Percentiles rank a stretch among this genome's conserved stretches.
Conservation (phyloP, 106 monocot species). For the Dendrobium catenatum region DNA sequence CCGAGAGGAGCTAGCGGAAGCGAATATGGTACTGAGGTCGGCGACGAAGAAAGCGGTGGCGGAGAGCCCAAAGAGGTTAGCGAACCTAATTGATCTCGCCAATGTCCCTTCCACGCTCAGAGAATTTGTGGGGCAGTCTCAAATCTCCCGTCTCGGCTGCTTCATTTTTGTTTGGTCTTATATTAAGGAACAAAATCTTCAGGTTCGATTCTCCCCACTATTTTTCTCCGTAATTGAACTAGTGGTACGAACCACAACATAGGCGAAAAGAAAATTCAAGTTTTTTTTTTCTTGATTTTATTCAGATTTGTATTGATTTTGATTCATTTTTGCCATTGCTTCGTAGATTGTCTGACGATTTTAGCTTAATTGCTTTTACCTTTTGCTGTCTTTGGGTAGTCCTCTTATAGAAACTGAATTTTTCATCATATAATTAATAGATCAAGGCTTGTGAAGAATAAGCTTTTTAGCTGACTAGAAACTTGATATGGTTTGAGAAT, state of each 20-base stretch:
- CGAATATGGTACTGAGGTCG: conserved; percentile 18
- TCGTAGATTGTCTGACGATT: not conserved
- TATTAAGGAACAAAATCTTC: conserved; percentile 73
- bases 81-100: conserved; percentile 62
- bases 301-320: not conserved
- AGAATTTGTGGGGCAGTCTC: conserved; percentile 81
- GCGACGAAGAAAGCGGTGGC: conserved; percentile 24
- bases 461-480: not conserved
- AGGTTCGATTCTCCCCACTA: conserved; percentile 23
- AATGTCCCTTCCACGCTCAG: conserved; percentile 67
- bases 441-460: not conserved
- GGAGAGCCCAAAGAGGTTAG: conserved; percentile 65
- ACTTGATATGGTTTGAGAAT: too few species aligned
- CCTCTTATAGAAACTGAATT: not conserved
- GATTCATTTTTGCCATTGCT: not conserved
- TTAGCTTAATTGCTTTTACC: not conserved
- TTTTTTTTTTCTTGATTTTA: not conserved
- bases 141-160: conserved; percentile 74
- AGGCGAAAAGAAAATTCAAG: not conserved
- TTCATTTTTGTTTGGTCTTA: conserved; percentile 83
- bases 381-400: not conserved
- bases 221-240: not conserved
- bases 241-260: not conserved
- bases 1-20: not conserved
- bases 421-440: not conserved